Base-by-base conservation (phyloP, 2,329 filamentous ascomycete species). In the Fusarium agapanthi region DNA sequence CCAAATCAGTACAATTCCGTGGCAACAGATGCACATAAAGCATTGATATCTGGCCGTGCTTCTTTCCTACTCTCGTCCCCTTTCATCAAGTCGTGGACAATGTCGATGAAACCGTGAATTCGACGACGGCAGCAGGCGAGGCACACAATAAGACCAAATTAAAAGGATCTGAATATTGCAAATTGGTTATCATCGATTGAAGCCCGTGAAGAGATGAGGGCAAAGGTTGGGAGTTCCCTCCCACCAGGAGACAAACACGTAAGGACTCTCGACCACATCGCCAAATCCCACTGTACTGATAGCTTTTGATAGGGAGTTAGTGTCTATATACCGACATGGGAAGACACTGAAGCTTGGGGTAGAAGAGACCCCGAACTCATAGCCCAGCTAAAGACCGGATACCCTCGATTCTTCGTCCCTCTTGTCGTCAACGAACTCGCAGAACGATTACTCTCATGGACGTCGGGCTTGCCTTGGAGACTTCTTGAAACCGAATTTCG, bases 261-360 rank as follows among this genome's bases (percentile, higher is more conserved):
- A 65, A 76, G 74, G 40, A 22, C 28, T 20, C 26, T 15, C 16
- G 13, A 40, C 37, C 14, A 41, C 9, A 28, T 28, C 28, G 18
- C 22, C 22, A 6, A 38, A 28, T 8, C 30, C 56, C 26, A 47
- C 30, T 20, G 4, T 16, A 26, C 51, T 67, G 14, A 73, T 32
- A 18, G 20, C 4, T 16, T 16, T 5, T 15, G 11, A 12, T 15
- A 35, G 80, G 78, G 77, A 71, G 67, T 79, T 35, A 80, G 79
- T 61, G 79, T 80, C 14, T 80, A 75, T 16, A 75, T 80, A n/a
- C 79, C 77, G 7, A 74, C 64, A 35, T 80, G 77, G 79, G 61
- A 65, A 67, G 73, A 79, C n/a, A 75, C 73, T 0, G 38, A 73
- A 13, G 74, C 65, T 37, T 80, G 74, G 75, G 78, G 70, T 7